Evolutionary conservation across 1,284 basidiomycete genomes (phyloP), one percentile per base, ranked within the genome.

Genomic region (Uromyces viciae-fabae): DNA sequence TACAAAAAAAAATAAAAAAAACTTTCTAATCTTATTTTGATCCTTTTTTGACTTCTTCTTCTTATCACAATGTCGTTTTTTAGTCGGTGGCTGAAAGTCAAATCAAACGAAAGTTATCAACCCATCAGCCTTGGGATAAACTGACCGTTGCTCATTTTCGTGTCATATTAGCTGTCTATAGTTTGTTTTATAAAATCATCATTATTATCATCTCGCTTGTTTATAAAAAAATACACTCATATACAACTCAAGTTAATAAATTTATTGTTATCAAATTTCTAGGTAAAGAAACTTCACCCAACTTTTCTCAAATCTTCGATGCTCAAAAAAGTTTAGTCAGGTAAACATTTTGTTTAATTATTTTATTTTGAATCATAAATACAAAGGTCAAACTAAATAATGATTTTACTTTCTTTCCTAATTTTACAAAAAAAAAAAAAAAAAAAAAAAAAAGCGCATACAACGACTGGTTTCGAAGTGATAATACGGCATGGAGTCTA

Each of bases 401-500:
- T 9, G 17, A 69, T n/a, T 73, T 33, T 36, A 58, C 43, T 15
- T 25, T 42, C 58, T 46, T 43, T 38, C 17, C n/a, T n/a, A 11
- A 64, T 64, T 4, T 5, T n/a, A n/a, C n/a, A n/a, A n/a, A n/a
- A n/a, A n/a, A n/a, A n/a, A n/a, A n/a, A n/a, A n/a, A n/a, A 14
- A 62, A 19, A 42, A 58, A 33, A 68, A 42, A 68, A 43, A 33
- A 19, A 31, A 79, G 78, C 46, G 31, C 78, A 33, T 80, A 80
- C 33, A 72, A 80, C 31, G 54, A 80, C 17, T 80, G 78, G 78
- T 66, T 80, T 52, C 49, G 78, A 38, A 31, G 36, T 28, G 78
- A 80, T 40, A 66, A 73, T 31, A 80, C 78, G 31, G 56, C 78
- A 3, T 80, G 78, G 78, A 73, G 69, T 62, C 69, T 80, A 25